Base-by-base conservation (phyloP, 805 yeast species). In the Tetrapisispora fleetii region DNA sequence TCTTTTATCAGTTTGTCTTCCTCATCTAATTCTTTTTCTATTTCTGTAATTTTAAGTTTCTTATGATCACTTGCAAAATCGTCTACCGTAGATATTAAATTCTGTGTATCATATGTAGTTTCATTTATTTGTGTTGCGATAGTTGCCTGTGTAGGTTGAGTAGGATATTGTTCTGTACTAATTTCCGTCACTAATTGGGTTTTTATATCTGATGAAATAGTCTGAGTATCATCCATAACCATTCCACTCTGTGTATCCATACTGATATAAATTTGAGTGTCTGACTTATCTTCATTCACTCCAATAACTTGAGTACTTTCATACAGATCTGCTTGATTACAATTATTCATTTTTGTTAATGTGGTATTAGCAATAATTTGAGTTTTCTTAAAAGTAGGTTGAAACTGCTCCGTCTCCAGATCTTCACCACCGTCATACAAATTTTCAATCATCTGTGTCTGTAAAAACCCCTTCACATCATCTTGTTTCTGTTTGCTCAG, bases 391-490 rank as follows among this genome's bases (percentile, higher is more conserved):
- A 16, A 5, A 17, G 16, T 9, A 5, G 13, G 33, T 17, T 30
- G 27, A 14, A 21, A 45, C 7, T 37, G 39, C 18, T 47, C 43
- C 35, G 50, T 52, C 44, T 48, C 50, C 38, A 55, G 39, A 27
- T 55, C 54, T 44, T 54, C 54, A 47, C 54, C 65, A 33, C 60
- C 66, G 7, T 50, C 58, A 49, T 63, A 63, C 19, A 59, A 44
- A 24, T 52, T 54, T 3, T 56, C 38, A 8, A 60, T 50, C 3
- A 48, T 32, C 42, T 57, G 58, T 19, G 52, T 48, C 24, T 49
- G 52, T 1, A 42, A 30, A 14, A 32, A 19, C 6, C 43, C 30
- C 13, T 46, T 27, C 2, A 33, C 22, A 11, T n/a, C 18, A 14
- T 40, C 47, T 1, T 24, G 30, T 17, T 27, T 37, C 13, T 43